Conservation (phyloP, 2,329 filamentous ascomycete species). For the Neurospora crassa region DNA sequence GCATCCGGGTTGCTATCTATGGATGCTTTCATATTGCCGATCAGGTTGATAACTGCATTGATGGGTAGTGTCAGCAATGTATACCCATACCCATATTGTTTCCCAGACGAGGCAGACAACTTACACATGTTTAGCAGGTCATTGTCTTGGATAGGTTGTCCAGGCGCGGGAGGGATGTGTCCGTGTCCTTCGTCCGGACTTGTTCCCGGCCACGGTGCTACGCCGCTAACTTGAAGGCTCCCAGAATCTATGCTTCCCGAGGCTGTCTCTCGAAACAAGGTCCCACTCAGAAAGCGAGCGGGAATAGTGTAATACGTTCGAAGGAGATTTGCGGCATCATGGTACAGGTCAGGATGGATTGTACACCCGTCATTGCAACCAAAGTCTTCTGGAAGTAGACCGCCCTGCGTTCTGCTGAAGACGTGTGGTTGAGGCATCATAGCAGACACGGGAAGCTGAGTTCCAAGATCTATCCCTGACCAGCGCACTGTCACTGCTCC, state of each 20-base stretch:
- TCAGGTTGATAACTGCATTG: slow-evolving; percentile 33
- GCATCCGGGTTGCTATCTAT: slow-evolving; percentile 38
- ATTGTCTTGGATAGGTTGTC: slow-evolving; percentile 25
- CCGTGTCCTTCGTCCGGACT: not conserved
- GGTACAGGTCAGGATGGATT: slow-evolving; percentile 19
- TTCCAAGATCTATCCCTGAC: slow-evolving; percentile 17
- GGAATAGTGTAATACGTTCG: slow-evolving; percentile 15
- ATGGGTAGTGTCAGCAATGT: not conserved
- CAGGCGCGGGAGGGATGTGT: not conserved
- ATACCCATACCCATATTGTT: not conserved
- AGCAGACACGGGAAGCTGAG: slow-evolving; percentile 9
- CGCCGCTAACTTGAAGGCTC: not conserved
- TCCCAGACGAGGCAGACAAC: slow-evolving; percentile 10
- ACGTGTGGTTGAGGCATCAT: slow-evolving; percentile 7
- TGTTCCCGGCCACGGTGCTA: not conserved
- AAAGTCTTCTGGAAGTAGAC: slow-evolving; percentile 3
- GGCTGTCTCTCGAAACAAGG: slow-evolving; percentile 1
- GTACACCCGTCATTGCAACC: slow-evolving; percentile 18
- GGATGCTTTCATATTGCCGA: slow-evolving; percentile 41
- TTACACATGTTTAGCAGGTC: slow-evolving; percentile 40
- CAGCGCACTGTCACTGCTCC: slow-evolving; percentile 13
- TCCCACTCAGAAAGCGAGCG: slow-evolving; percentile 11
- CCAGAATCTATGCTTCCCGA: not conserved
- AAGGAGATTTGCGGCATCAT: slow-evolving; percentile 22
- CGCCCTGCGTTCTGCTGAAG: slow-evolving; percentile 13